Conservation (phyloP, 192 early-diverging fungal species). For the Gamsiella multidivaricata region DNA sequence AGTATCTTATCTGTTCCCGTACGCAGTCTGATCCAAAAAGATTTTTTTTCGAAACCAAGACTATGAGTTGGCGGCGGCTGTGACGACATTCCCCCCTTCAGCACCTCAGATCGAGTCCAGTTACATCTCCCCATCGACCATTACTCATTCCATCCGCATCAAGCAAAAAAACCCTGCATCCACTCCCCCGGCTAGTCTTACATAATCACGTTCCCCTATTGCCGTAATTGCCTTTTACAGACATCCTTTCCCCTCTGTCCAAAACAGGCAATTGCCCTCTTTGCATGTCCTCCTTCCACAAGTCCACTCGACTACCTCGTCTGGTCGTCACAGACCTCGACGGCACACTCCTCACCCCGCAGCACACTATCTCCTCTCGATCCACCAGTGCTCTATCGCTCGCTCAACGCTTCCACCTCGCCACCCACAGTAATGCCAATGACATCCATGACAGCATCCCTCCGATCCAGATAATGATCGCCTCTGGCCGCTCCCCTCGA, state of each 20-base stretch:
- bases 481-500: constrained; percentile 55
- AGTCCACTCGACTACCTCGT: constrained; percentile 17
- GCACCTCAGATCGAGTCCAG: no score
- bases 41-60: no score
- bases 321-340: constrained; percentile 52
- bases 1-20: no score
- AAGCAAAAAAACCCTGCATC: no score
- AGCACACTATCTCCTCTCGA: constrained; percentile 45
- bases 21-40: no score
- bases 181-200: no score
- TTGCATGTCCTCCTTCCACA: constrained; percentile 35
- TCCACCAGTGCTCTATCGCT: constrained; percentile 33
- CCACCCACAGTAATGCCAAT: not conserved
- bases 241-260: not conserved
- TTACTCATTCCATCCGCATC: no score
- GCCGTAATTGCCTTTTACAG: no score
- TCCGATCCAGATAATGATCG: constrained; percentile 54
- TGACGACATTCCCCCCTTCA: no score
- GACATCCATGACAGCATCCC: not conserved
- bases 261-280: not conserved
- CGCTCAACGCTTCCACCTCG: constrained; percentile 27
- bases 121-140: no score
- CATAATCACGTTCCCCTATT: no score
- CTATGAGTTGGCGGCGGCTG: no score
- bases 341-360: constrained; percentile 53